A percentile compares a stretch with the other conserved stretches of the same genome.
Evolutionary conservation across 768 basidiomycete genomes (phyloP).

Genomic region (Candolleomyces eurysporus): DNA sequence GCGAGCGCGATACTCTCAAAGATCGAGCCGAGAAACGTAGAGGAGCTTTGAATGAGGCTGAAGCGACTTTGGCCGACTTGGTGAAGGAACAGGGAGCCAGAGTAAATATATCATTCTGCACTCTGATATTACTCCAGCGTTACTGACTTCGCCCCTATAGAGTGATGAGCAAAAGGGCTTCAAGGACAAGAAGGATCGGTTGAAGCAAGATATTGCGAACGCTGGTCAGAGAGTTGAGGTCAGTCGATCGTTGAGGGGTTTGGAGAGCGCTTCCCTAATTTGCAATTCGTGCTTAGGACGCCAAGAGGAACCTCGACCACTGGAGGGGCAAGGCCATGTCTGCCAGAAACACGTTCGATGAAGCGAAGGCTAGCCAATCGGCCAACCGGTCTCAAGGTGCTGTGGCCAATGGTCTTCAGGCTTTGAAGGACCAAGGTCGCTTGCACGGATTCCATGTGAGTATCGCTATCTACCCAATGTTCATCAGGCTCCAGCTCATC

Average conservation of each 20-base stretch:
- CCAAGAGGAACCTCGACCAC: constrained; percentile 36
- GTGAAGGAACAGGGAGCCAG: constrained; percentile 51
- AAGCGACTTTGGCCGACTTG: constrained; percentile 34
- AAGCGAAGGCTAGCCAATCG: constrained; percentile 85
- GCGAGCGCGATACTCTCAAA: constrained; percentile 78
- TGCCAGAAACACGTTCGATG: constrained; percentile 75
- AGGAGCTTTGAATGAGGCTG: constrained; percentile 39
- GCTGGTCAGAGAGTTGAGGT: constrained; percentile 56
- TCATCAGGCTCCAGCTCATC: constrained; percentile 4
- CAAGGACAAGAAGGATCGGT: constrained; percentile 37
- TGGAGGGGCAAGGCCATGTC: constrained; percentile 54
- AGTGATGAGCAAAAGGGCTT: constrained; percentile 45
- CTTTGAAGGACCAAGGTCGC: constrained; percentile 75
- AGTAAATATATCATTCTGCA: constrained; percentile 33
- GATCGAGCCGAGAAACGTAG: constrained; percentile 67
- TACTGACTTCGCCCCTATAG: constrained; percentile 24
- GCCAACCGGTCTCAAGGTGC: constrained; percentile 82
- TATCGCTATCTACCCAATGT: constrained; percentile 4
- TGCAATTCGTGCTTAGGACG: constrained; percentile 27
- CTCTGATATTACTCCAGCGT: too few species aligned
- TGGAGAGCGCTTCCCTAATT: background rate
- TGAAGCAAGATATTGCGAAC: constrained; percentile 43
- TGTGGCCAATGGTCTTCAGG: constrained; percentile 80
- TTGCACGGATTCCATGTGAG: constrained; percentile 92
- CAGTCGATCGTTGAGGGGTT: constrained; percentile 11